These are phyloP conservation scores for Zoysia matrella DNA, from an alignment of 202 grass and related monocot genomes.

Conservation along the genomic window DNA sequence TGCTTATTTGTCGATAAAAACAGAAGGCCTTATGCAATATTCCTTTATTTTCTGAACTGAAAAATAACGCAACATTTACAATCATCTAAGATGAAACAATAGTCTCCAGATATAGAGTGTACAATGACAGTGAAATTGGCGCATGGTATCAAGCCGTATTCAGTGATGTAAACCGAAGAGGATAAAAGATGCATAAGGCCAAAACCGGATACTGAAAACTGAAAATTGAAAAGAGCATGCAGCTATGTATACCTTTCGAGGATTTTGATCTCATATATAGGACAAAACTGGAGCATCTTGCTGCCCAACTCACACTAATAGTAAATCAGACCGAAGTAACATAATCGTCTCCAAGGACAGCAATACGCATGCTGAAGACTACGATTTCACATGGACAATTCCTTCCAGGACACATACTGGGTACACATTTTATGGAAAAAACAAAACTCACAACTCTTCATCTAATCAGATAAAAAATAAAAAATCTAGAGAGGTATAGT, in stretches of 20 bases:
- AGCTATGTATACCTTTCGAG: background rate
- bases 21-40: conserved; percentile 8
- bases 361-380: conserved; percentile 12
- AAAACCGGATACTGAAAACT: conserved; percentile 25
- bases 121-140: background rate
- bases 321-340: conserved; percentile 22
- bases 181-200: background rate
- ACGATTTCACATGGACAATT: conserved; percentile 7
- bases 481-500: background rate
- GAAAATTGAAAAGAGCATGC: background rate
- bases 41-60: background rate
- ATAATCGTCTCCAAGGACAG: conserved; percentile 7
- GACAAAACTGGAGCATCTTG: conserved; percentile 35
- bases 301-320: conserved; percentile 18
- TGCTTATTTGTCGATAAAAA: background rate
- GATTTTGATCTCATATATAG: conserved; percentile 23
- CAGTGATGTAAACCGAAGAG: conserved; percentile 19
- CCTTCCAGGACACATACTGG: background rate
- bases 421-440: background rate
- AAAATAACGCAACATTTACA: background rate
- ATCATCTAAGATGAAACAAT: background rate
- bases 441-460: conserved; percentile 1
- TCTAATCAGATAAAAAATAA: background rate
- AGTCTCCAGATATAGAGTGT: background rate
- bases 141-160: background rate